Percentiles rank a stretch among this genome's conserved stretches.
These are phyloP conservation scores for Candida hispaniensis DNA, from an alignment of 805 yeast genomes.

Conservation along the genomic window DNA sequence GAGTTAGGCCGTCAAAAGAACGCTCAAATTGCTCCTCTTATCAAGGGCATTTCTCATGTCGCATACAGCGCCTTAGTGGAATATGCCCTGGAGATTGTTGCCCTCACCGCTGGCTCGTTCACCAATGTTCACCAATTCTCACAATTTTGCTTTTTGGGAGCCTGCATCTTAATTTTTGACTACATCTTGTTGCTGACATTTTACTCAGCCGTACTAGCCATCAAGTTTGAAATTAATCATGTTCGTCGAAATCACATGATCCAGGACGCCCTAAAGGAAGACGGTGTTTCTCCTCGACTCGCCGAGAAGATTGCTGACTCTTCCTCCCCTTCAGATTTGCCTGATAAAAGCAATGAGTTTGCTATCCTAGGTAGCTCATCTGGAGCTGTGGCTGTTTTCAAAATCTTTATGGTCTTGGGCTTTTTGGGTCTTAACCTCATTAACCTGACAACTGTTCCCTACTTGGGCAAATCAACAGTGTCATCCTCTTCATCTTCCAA, in stretches of 20 bases:
- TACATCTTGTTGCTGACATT: constrained; percentile 65
- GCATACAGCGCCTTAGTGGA: constrained; percentile 55
- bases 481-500: constrained; percentile 32
- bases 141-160: constrained; percentile 69
- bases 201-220: constrained; percentile 69
- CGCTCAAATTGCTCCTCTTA: constrained; percentile 30
- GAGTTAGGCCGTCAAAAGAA: constrained; percentile 29
- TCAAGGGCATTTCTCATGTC: constrained; percentile 28
- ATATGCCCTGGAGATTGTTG: constrained; percentile 58
- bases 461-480: constrained; percentile 32
- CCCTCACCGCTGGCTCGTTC: constrained; percentile 48
- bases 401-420: constrained; percentile 27
- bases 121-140: constrained; percentile 58
- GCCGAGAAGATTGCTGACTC: constrained; percentile 58
- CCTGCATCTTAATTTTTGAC: constrained; percentile 62
- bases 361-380: constrained; percentile 10
- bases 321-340: constrained; percentile 15
- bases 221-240: constrained; percentile 78
- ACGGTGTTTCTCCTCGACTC: constrained; percentile 65
- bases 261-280: constrained; percentile 79
- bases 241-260: constrained; percentile 74
- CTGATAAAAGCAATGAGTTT: constrained; percentile 3
- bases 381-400: constrained; percentile 21
- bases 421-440: constrained; percentile 30
- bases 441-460: constrained; percentile 30